Base-by-base conservation (phyloP, 1,139 yeast genomes). In the Sugiyamaella sp. region DNA sequence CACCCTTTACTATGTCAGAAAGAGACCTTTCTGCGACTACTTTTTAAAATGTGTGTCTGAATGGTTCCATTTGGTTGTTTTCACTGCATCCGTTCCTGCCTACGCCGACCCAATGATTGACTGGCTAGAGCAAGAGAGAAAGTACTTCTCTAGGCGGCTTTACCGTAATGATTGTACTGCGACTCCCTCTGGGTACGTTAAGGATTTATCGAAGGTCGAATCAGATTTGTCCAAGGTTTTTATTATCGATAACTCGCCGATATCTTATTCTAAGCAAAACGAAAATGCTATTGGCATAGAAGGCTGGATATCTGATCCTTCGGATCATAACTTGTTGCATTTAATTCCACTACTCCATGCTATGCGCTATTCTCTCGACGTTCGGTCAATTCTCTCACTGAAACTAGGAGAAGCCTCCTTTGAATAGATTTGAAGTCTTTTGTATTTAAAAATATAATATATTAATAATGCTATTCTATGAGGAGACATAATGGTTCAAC, bases 71-170 rank as follows among this genome's bases (percentile, higher is more conserved):
- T 74, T 93, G 42, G 93, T 90, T 46, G 82, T 93, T 2, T 90
- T 90, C 73, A 93, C 99, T 0, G 99, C 99, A 1, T 86, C 96
- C 49, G 95, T 93, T 56, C 84, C 84, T 70, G 97, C 90, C 68
- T 93, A 93, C 65, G 99, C 99, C 0, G 99, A 93, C 66, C 99
- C 99, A 0, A 95, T 93, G 57, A 89, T 93, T 51, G 95, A 91
- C 70, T 89, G 95, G 86, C 74, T 93, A 19, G 90, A 85, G 62
- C 71, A 76, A 41, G 83, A 80, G 63, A 69, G 67, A 47, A 74
- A 65, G 53, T 74, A 65, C 67, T 89, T 84, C 68, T 71, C 75
- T 41, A 79, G 80, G 58, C 74, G 99, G 49, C 83, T 78, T 62
- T 93, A 93, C 70, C 76, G 99, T 61, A 79, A 80, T 61, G 86